A percentile compares a stretch with the other conserved stretches of the same genome.
phyloP scores from a whole-genome alignment of 164 flowering plant species.

The Warburgia ugandensis region DNA sequence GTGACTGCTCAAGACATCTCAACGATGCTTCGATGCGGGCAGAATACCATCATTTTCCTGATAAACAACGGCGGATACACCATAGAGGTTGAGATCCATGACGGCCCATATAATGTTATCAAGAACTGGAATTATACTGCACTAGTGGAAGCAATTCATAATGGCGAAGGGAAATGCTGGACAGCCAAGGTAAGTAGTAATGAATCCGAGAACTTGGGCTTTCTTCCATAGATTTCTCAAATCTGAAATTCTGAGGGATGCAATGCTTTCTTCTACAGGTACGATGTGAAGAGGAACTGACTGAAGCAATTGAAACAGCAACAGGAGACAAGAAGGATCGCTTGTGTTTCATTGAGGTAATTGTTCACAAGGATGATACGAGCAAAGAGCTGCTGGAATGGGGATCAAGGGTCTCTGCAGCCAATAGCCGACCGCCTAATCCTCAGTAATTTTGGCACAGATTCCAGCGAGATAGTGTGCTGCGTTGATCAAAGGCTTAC shows the following conservation, averaged over 20 bases:
- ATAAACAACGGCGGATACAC: constrained; percentile 90
- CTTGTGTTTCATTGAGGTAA: constrained; percentile 78
- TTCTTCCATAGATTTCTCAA: not conserved
- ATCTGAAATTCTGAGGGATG: not conserved
- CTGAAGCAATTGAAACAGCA: constrained; percentile 56
- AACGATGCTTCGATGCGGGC: constrained; percentile 68
- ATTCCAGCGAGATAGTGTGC: too few relatives aligned
- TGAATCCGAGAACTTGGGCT: too few relatives aligned
- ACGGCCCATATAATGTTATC: constrained; percentile 47
- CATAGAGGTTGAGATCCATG: constrained; percentile 21
- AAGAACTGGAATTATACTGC: constrained; percentile 49
- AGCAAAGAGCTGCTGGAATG: constrained; percentile 83
- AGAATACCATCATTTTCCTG: constrained; percentile 64
- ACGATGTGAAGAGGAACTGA: constrained; percentile 49
- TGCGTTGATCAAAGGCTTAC: too few relatives aligned
- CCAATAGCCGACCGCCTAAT: constrained; percentile 77
- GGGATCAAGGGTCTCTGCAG: constrained; percentile 81
- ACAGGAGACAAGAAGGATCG: constrained; percentile 50
- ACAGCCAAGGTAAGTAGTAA: constrained; percentile 24
- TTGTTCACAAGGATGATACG: constrained; percentile 76
- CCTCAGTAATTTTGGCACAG: constrained; percentile 48
- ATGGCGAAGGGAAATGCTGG: constrained; percentile 46
- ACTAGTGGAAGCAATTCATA: constrained; percentile 38
- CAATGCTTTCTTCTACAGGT: constrained; percentile 34
- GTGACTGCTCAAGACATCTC: constrained; percentile 79